Percentiles rank a stretch among this genome's conserved stretches.
Conservation (phyloP, 345 rosid species). For the Stellera chamaejasme region DNA sequence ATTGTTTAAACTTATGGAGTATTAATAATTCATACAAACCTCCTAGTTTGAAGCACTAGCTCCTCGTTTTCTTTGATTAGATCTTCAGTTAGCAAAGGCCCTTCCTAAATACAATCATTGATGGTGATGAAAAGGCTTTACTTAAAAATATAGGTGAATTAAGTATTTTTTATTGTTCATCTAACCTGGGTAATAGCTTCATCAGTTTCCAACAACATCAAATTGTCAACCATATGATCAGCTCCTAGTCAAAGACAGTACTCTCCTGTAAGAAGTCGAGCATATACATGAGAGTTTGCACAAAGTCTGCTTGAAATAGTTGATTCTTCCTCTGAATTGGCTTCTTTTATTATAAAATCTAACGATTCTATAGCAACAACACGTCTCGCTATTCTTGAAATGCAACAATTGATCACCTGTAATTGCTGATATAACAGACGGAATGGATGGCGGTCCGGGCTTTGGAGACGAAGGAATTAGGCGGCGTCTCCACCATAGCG, state of each 20-base stretch:
- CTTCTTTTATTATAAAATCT: slow-evolving; percentile 55
- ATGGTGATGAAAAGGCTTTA: slow-evolving; percentile 1
- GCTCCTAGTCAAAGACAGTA: slow-evolving; percentile 69
- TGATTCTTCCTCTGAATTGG: slow-evolving; percentile 36
- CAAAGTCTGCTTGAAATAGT: slow-evolving; percentile 19
- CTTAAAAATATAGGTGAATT: slow-evolving; percentile 1
- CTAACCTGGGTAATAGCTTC: slow-evolving; percentile 89
- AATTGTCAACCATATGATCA: slow-evolving; percentile 36
- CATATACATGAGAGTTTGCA: slow-evolving; percentile 41
- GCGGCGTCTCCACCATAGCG: slow-evolving; percentile 52
- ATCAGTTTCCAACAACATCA: slow-evolving; percentile 85
- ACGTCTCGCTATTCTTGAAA: slow-evolving; percentile 63
- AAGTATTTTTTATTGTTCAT: slow-evolving; percentile 14
- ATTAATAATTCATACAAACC: slow-evolving; percentile 36
- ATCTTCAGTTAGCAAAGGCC: slow-evolving; percentile 91
- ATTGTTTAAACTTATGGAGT: background rate
- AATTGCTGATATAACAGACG: slow-evolving; percentile 74
- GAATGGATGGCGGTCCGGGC: slow-evolving; percentile 91
- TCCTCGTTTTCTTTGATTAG: slow-evolving; percentile 95
- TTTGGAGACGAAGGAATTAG: slow-evolving; percentile 76
- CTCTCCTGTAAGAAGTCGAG: slow-evolving; percentile 57
- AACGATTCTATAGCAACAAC: slow-evolving; percentile 53
- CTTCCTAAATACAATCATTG: slow-evolving; percentile 59
- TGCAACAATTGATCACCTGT: slow-evolving; percentile 89
- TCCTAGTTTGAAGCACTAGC: slow-evolving; percentile 89